Percentiles rank a stretch among this genome's conserved stretches.
Conservation (phyloP, 441 rosid species). For the Adansonia madagascariensis region DNA sequence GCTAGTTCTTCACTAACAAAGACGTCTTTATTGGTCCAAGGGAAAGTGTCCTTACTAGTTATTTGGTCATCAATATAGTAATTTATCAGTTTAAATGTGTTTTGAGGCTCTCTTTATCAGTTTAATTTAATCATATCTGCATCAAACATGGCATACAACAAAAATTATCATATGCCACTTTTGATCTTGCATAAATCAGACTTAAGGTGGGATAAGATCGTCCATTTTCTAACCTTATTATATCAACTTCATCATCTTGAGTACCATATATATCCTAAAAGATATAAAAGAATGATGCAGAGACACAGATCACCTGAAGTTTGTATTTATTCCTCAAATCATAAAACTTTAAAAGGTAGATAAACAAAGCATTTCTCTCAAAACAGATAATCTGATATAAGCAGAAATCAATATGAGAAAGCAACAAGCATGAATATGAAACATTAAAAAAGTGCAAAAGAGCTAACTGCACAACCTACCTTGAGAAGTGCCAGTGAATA, state of each 20-base stretch:
- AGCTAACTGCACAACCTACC: slow-evolving; percentile 45
- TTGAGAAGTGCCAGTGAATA: slow-evolving; percentile 77
- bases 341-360: slow-evolving; percentile 1
- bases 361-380: not conserved
- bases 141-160: not conserved
- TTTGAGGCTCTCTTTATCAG: not conserved
- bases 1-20: not conserved
- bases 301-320: slow-evolving; percentile 13
- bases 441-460: not conserved
- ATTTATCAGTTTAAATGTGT: not conserved
- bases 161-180: slow-evolving; percentile 3
- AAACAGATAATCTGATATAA: not conserved
- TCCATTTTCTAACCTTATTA: slow-evolving; percentile 2
- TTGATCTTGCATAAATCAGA: slow-evolving; percentile 10
- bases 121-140: not conserved
- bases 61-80: not conserved
- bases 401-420: not conserved
- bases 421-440: not conserved
- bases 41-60: not conserved
- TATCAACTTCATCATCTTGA: not conserved
- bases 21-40: slow-evolving; percentile 7
- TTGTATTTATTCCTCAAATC: not conserved
- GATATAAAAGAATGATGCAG: slow-evolving; percentile 25
- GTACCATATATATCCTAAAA: not conserved
- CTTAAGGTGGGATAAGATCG: not conserved